These are phyloP conservation scores for Microdochium trichocladiopsis DNA, from an alignment of 2,329 filamentous ascomycete species.

Conservation along the genomic window DNA sequence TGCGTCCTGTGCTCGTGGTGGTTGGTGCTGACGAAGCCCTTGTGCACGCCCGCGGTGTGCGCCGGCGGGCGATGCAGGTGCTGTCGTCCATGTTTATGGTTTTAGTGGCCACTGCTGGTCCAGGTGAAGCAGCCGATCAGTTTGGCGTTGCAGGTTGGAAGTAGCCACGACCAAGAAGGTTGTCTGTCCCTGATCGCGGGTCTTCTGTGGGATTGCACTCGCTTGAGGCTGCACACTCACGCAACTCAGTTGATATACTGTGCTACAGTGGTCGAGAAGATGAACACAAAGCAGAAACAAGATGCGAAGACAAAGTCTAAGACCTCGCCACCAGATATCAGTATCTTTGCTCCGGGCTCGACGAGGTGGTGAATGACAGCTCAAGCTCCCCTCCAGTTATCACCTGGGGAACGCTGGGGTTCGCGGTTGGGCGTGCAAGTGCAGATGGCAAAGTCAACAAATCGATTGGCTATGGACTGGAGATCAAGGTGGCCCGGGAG, in stretches of 20 bases:
- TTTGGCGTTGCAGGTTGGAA: too few species aligned
- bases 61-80: not conserved
- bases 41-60: not conserved
- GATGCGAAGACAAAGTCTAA: too few species aligned
- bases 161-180: too few species aligned
- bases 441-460: not conserved
- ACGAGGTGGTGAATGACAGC: not conserved
- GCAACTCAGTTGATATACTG: too few species aligned
- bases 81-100: not conserved
- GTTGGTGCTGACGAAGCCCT: slow-evolving; percentile 1
- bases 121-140: too few species aligned
- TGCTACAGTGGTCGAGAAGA: too few species aligned
- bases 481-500: not conserved
- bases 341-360: not conserved
- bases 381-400: not conserved
- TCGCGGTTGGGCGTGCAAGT: not conserved
- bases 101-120: not conserved
- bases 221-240: too few species aligned
- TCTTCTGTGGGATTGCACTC: too few species aligned
- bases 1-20: not conserved
- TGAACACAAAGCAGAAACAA: too few species aligned
- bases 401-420: not conserved
- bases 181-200: too few species aligned
- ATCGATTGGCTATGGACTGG: not conserved
- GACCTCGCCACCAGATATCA: too few species aligned